These are phyloP conservation scores for Neurospora sp. DNA, from an alignment of 495 filamentous ascomycete genomes.

Conservation along the genomic window DNA sequence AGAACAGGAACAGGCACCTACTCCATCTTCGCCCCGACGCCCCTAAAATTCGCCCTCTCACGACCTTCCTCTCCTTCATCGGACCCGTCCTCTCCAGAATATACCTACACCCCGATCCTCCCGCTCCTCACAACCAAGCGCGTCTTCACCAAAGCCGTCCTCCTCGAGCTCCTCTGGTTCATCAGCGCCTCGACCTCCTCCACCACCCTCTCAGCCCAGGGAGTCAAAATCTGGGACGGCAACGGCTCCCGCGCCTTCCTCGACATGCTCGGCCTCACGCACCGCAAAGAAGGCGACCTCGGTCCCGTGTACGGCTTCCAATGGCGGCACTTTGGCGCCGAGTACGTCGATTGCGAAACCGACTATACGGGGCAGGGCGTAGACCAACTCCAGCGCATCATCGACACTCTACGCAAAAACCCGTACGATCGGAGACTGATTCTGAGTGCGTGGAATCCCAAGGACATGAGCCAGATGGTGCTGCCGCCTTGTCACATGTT, in stretches of 20 bases:
- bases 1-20: conserved; percentile 90
- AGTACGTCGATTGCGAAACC: conserved; percentile 65
- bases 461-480: conserved; percentile 79
- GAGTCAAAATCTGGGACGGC: conserved; percentile 96
- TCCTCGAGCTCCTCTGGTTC: conserved; percentile 96
- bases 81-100: conserved; percentile 22
- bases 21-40: conserved; percentile 76
- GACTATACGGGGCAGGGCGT: conserved; percentile 86
- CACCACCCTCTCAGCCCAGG: conserved; percentile 56
- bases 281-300: conserved; percentile 78
- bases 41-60: conserved; percentile 70
- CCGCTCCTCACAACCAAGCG: conserved; percentile 95
- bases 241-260: conserved; percentile 87
- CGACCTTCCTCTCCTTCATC: background rate
- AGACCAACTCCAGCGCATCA: conserved; percentile 80
- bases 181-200: conserved; percentile 74
- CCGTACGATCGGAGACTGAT: conserved; percentile 88
- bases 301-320: conserved; percentile 98
- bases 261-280: conserved; percentile 66
- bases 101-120: conserved; percentile 50
- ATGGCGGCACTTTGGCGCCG: conserved; percentile 95
- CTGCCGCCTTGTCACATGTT: conserved; percentile 98
- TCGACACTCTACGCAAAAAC: conserved; percentile 67
- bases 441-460: conserved; percentile 86
- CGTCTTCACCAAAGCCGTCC: conserved; percentile 83